These are phyloP conservation scores for Pinus albicaulis DNA, from an alignment of 75 land plant genomes.

Conservation along the genomic window DNA sequence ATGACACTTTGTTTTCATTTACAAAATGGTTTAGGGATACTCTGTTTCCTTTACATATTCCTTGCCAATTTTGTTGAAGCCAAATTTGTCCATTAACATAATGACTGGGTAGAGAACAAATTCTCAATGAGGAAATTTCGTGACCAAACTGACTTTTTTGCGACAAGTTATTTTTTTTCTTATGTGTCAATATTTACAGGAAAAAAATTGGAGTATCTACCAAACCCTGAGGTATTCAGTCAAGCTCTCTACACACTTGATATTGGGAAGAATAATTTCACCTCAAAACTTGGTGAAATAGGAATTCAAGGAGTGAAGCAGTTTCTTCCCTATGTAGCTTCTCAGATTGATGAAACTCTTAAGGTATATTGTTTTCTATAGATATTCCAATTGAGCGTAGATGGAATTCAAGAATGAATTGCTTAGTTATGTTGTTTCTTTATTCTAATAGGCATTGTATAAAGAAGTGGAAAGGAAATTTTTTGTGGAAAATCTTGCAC, in stretches of 20 bases:
- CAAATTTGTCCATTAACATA: too few relatives aligned
- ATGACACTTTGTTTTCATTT: too few relatives aligned
- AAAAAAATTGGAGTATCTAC: constrained; percentile 21
- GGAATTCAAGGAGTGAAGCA: constrained; percentile 59
- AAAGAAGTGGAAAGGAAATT: constrained; percentile 53
- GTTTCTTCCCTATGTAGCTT: constrained; percentile 55
- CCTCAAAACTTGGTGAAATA: constrained; percentile 36
- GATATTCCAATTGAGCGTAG: background rate
- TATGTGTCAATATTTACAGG: background rate
- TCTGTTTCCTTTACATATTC: too few relatives aligned
- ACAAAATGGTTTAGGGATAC: too few relatives aligned
- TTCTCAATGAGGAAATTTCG: background rate
- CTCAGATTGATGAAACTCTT: constrained; percentile 50
- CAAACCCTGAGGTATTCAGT: constrained; percentile 39
- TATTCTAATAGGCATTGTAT: constrained; percentile 40
- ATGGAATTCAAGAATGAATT: background rate
- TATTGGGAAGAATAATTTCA: constrained; percentile 84
- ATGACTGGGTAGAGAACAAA: background rate
- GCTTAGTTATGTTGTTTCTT: background rate
- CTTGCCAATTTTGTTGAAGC: too few relatives aligned
- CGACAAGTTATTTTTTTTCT: background rate
- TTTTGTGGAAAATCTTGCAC: constrained; percentile 64
- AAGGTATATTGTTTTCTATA: constrained; percentile 32
- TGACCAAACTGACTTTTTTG: background rate
- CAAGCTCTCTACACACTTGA: constrained; percentile 66